Evolutionary conservation across 345 rosid species (phyloP), one percentile per base, ranked within the genome.

Genomic region (Eucalyptus dawsonii): DNA sequence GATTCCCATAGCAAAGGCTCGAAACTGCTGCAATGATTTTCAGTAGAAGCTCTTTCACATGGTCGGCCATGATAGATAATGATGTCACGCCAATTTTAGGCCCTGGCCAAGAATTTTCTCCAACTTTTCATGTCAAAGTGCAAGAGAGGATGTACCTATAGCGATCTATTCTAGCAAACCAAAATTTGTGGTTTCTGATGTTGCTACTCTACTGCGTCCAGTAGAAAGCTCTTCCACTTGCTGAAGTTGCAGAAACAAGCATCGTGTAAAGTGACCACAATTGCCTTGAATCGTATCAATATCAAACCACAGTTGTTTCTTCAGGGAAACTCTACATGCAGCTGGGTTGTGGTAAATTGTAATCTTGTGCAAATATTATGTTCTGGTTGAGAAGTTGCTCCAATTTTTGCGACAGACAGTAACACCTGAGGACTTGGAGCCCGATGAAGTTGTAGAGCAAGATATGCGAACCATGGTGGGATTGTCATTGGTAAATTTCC

Each of bases 201-300:
- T 72, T 21, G 45, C 25, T 21, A 37, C 45, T 72, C 27, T 5
- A 72, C 45, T 17, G 83, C 1, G 3, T 19, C 27, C 8, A 7
- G 27, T 72, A 37, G 83, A 72, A 72, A 67, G 80, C 37, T 67
- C 80, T 67, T 16, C 80, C 21, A 7, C 40, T 72, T 72, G 45
- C 44, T 0, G 3, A 19, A 72, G 81, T 72, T 34, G 81, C 24
- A 72, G 27, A 37, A 72, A 72, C 83, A 3, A 65, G 76, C 76
- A 65, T 65, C 0, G 76, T 3, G 10, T 14, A 15, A 65, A 65
- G 37, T 31, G 11, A 65, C 22, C 0, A 0, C 76, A n/a, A 65
- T 65, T 14, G 76, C 11, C 40, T n/a, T 0, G 2, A 65, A 31
- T 15, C 0, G 0, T 65, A 17, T n/a, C 76, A n/a, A n/a, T 65